Percentiles rank a stretch among this genome's conserved stretches.
Evolutionary conservation across 2,329 filamentous ascomycete genomes (phyloP).

Genomic region (Aspergillus phoenicis): DNA sequence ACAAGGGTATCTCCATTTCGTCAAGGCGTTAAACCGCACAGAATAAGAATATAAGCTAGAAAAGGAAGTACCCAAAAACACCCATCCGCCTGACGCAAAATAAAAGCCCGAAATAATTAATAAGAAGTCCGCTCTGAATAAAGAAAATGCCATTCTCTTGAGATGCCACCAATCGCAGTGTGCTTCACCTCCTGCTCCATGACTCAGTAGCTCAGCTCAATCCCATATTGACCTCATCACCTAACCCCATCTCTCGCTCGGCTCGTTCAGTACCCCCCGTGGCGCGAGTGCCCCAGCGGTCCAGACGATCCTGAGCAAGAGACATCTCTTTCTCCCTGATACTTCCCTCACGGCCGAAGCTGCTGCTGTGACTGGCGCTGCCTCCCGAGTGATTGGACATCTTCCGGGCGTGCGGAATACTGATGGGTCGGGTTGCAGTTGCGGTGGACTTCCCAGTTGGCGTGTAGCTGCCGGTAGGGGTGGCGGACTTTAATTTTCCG

Average conservation of each 20-base stretch:
- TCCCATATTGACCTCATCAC: conserved; percentile 82
- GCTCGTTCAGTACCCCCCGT: conserved; percentile 55
- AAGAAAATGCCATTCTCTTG: conserved; percentile 3
- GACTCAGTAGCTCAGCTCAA: conserved; percentile 61
- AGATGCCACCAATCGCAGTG: not conserved
- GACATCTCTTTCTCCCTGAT: conserved; percentile 42
- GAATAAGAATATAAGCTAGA: not conserved
- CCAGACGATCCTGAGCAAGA: conserved; percentile 52
- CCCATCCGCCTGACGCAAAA: not conserved
- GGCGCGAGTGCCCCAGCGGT: conserved; percentile 58
- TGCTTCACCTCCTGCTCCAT: not conserved
- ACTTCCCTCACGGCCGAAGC: conserved; percentile 31
- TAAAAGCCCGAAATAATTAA: not conserved
- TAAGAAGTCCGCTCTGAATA: not conserved
- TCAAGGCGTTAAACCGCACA: not conserved
- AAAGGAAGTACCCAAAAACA: not conserved
- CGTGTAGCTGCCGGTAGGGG: conserved; percentile 18
- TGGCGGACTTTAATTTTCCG: conserved; percentile 27
- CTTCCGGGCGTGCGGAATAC: conserved; percentile 32
- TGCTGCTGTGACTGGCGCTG: conserved; percentile 21
- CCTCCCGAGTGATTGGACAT: conserved; percentile 27
- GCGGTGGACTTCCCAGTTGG: conserved; percentile 14
- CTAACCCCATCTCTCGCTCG: conserved; percentile 69
- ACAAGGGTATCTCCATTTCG: conserved; percentile 10
- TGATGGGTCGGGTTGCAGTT: conserved; percentile 34